phyloP scores from a whole-genome alignment of 768 basidiomycete genomes.

The Serendipita sp. region DNA sequence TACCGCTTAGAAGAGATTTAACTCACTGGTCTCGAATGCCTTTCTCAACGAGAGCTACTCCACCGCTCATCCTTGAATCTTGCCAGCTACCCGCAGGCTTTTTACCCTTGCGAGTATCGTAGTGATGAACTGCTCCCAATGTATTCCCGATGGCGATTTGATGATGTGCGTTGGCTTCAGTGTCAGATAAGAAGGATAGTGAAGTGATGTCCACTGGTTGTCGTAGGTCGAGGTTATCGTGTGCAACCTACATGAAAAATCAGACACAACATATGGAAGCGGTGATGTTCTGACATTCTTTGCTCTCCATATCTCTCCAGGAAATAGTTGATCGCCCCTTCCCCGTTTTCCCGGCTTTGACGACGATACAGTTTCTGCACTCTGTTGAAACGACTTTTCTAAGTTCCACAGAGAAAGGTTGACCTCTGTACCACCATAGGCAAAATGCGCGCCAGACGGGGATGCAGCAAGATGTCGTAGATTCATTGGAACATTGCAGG shows the following conservation, averaged over 20 bases:
- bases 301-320: conserved; percentile 70
- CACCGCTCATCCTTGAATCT: conserved; percentile 40
- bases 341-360: conserved; percentile 42
- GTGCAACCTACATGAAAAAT: conserved; percentile 32
- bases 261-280: neutral
- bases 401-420: conserved; percentile 68
- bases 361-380: neutral
- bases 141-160: conserved; percentile 58
- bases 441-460: conserved; percentile 47
- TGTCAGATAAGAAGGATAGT: conserved; percentile 35
- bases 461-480: conserved; percentile 36
- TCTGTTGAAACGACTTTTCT: conserved; percentile 33
- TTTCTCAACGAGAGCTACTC: conserved; percentile 39
- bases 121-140: conserved; percentile 54
- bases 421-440: conserved; percentile 77
- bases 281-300: conserved; percentile 41
- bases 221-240: conserved; percentile 57
- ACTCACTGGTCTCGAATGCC: conserved; percentile 51
- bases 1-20: neutral
- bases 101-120: conserved; percentile 56
- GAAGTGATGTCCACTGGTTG: conserved; percentile 64
- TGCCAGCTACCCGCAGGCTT: conserved; percentile 56
- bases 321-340: conserved; percentile 28
- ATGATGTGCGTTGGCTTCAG: conserved; percentile 18
- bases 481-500: conserved; percentile 10